phyloP scores from a whole-genome alignment of 805 yeast species.

The Ogataea paraovalis region DNA sequence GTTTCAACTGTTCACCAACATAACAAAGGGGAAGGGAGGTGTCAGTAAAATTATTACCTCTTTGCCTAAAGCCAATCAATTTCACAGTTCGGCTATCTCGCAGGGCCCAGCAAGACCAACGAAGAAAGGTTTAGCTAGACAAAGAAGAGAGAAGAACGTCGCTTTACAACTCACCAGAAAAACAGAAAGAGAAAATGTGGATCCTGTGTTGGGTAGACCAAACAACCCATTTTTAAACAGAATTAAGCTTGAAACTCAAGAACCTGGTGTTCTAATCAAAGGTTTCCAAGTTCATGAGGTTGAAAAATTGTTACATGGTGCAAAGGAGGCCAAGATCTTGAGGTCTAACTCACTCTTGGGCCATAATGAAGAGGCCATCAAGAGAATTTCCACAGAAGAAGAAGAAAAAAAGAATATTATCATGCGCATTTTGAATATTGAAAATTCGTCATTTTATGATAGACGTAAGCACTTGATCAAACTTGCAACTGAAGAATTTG shows the following conservation, averaged over 20 bases:
- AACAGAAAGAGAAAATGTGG: conserved; percentile 41
- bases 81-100: conserved; percentile 10
- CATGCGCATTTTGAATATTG: conserved; percentile 66
- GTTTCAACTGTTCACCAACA: background rate
- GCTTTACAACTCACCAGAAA: conserved; percentile 13
- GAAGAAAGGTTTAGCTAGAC: conserved; percentile 9
- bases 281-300: conserved; percentile 61
- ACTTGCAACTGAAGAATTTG: conserved; percentile 76
- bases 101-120: conserved; percentile 10
- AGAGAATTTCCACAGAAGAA: conserved; percentile 30
- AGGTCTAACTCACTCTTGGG: conserved; percentile 24
- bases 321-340: conserved; percentile 56
- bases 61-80: conserved; percentile 1
- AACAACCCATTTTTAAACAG: conserved; percentile 65
- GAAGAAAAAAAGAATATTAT: conserved; percentile 67
- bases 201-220: conserved; percentile 80
- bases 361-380: conserved; percentile 17
- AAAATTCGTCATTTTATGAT: conserved; percentile 62
- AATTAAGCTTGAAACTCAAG: conserved; percentile 60
- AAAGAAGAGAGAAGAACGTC: conserved; percentile 16
- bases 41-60: background rate
- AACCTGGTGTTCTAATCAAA: conserved; percentile 59
- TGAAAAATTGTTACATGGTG: conserved; percentile 74
- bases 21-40: background rate
- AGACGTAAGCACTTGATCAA: conserved; percentile 52